These are phyloP conservation scores for Cubamyces sp. DNA, from an alignment of 768 basidiomycete species.

Conservation along the genomic window DNA sequence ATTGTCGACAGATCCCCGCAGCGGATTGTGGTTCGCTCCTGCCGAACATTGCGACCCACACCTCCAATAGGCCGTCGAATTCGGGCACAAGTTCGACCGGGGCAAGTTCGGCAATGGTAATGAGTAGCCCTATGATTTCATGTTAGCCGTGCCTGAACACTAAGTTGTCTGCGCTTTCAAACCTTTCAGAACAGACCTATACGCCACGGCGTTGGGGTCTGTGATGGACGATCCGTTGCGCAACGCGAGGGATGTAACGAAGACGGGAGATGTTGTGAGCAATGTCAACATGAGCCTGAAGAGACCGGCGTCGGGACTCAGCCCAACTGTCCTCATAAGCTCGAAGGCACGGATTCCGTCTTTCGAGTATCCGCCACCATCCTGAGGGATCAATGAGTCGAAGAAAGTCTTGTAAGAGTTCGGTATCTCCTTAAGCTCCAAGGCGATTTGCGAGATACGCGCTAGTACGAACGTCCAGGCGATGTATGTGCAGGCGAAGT, in stretches of 20 bases:
- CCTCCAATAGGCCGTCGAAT: constrained; percentile 69
- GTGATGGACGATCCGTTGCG: constrained; percentile 67
- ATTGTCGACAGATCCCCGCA: constrained; percentile 74
- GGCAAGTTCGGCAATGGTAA: constrained; percentile 72
- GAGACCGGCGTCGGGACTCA: constrained; percentile 62
- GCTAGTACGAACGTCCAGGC: constrained; percentile 87
- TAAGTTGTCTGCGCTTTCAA: constrained; percentile 18
- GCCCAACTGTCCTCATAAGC: constrained; percentile 60
- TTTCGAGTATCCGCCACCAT: constrained; percentile 50
- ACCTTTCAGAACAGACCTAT: constrained; percentile 87
- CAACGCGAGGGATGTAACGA: constrained; percentile 76
- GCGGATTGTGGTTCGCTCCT: constrained; percentile 68
- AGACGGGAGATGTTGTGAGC: constrained; percentile 72
- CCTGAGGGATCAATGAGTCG: constrained; percentile 50
- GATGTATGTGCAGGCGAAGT: constrained; percentile 72
- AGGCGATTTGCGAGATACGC: constrained; percentile 52
- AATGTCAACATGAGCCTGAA: constrained; percentile 60
- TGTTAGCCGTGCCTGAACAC: constrained; percentile 14
- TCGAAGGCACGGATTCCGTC: constrained; percentile 58
- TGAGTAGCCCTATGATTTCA: constrained; percentile 63
- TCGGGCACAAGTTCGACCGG: constrained; percentile 80
- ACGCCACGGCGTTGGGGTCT: constrained; percentile 78
- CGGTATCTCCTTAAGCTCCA: constrained; percentile 55
- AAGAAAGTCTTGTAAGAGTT: constrained; percentile 59
- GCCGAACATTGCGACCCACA: constrained; percentile 82